Conservation (phyloP, 2,329 filamentous ascomycete species). For the Botrytis squamosa region DNA sequence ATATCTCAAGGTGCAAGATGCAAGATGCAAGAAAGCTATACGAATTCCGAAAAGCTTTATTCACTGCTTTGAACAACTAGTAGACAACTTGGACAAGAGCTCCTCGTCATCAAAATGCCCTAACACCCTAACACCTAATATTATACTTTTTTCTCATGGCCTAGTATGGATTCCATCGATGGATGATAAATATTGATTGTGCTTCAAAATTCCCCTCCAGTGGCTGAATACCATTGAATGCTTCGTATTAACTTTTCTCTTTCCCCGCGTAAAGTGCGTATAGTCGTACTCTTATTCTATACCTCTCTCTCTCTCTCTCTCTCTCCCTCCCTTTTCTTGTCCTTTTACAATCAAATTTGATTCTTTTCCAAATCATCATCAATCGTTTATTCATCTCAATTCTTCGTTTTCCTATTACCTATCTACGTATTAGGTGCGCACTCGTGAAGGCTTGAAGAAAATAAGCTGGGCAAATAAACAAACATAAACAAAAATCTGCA, state of each 20-base stretch:
- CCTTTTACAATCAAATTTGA: background rate
- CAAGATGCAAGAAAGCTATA: background rate
- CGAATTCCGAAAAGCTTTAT: background rate
- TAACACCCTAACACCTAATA: background rate
- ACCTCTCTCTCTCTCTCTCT: background rate
- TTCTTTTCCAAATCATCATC: background rate
- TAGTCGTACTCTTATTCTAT: background rate
- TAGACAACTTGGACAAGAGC: background rate
- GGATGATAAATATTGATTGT: conserved; percentile 7
- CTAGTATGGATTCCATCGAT: background rate
- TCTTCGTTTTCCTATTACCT: background rate
- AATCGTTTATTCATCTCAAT: background rate
- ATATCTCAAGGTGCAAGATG: background rate
- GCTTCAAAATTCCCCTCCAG: background rate
- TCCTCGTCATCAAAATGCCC: conserved; percentile 4
- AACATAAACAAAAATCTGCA: conserved; percentile 2
- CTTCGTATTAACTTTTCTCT: conserved; percentile 3
- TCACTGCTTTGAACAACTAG: background rate
- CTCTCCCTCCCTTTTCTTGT: background rate
- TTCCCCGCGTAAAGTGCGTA: background rate
- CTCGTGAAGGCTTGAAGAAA: background rate
- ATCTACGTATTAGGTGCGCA: background rate
- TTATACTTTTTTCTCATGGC: background rate
- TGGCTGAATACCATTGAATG: conserved; percentile 4
- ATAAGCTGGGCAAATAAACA: background rate